A percentile compares a stretch with the other conserved stretches of the same genome.
Conservation (phyloP, 2,329 filamentous ascomycete species). For the Camillea tinctor region DNA sequence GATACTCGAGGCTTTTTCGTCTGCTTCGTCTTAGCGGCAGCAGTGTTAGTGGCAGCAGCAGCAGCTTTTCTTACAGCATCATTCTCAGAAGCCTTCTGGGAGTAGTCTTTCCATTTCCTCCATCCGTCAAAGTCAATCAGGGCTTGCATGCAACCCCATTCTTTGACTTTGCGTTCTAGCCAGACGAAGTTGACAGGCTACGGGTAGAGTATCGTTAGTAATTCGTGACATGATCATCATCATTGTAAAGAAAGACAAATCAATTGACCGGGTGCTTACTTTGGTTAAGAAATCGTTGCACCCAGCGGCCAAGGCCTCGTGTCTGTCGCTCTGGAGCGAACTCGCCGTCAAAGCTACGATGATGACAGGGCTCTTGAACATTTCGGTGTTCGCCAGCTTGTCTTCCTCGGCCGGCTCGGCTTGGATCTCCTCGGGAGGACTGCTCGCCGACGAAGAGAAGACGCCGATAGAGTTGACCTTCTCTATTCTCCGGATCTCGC, state of each 20-base stretch:
- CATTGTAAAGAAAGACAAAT: conserved; percentile 1
- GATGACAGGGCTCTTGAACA: conserved; percentile 96
- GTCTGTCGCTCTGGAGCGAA: conserved; percentile 89
- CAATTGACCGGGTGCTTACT: conserved; percentile 54
- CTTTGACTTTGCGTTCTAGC: conserved; percentile 96
- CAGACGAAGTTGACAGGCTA: conserved; percentile 97
- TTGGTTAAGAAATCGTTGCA: conserved; percentile 99
- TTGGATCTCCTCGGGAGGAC: conserved; percentile 47
- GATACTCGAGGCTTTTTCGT: conserved; percentile 46
- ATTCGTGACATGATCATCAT: not conserved
- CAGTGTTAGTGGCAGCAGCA: conserved; percentile 32
- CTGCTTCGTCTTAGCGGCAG: conserved; percentile 33
- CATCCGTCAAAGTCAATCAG: conserved; percentile 98
- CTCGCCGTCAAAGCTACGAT: conserved; percentile 96
- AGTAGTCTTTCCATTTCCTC: conserved; percentile 93
- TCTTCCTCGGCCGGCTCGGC: conserved; percentile 62
- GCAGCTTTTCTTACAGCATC: conserved; percentile 43
- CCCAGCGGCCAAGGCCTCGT: conserved; percentile 89
- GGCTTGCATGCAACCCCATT: conserved; percentile 99
- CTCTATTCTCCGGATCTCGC: conserved; percentile 88
- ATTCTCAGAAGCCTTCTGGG: conserved; percentile 44
- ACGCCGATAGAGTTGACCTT: conserved; percentile 90
- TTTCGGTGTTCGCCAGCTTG: conserved; percentile 61
- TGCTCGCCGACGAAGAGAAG: conserved; percentile 68
- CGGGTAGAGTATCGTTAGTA: not conserved